phyloP scores from a whole-genome alignment of 495 filamentous ascomycete genomes.

The Jackrogersella minutella region DNA sequence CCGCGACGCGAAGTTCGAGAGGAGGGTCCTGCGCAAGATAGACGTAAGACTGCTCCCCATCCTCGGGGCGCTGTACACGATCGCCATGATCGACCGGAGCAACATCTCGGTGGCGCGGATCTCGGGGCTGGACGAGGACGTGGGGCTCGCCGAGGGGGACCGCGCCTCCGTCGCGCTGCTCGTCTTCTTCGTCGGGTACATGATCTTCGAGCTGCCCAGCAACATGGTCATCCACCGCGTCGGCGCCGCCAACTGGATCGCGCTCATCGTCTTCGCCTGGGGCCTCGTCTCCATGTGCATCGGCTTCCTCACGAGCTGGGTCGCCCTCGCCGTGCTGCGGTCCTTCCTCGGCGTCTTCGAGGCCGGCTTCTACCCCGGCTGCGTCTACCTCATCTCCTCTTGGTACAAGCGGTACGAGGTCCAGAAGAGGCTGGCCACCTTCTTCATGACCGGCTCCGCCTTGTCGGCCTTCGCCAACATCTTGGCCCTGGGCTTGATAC shows the following conservation, averaged over 20 bases:
- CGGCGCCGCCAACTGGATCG: slow-evolving; percentile 66
- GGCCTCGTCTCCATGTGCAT: slow-evolving; percentile 64
- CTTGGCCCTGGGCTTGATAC: slow-evolving; percentile 64
- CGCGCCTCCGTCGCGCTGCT: slow-evolving; percentile 57
- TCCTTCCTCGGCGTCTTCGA: slow-evolving; percentile 66
- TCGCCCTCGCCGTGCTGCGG: slow-evolving; percentile 59
- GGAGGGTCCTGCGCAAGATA: slow-evolving; percentile 64
- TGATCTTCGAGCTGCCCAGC: slow-evolving; percentile 60
- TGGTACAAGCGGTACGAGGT: slow-evolving; percentile 70
- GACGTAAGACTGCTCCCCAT: slow-evolving; percentile 70
- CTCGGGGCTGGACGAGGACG: slow-evolving; percentile 57
- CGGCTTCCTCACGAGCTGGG: slow-evolving; percentile 64
- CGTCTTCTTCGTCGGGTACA: slow-evolving; percentile 56
- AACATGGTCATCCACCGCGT: slow-evolving; percentile 74
- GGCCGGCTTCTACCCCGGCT: slow-evolving; percentile 68
- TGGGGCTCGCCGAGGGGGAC: slow-evolving; percentile 25
- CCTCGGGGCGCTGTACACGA: slow-evolving; percentile 47
- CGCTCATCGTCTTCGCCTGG: slow-evolving; percentile 64
- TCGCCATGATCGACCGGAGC: slow-evolving; percentile 44
- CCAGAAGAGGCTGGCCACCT: slow-evolving; percentile 64
- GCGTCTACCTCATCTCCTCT: slow-evolving; percentile 66
- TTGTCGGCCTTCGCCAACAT: slow-evolving; percentile 68
- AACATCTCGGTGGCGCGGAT: slow-evolving; percentile 53
- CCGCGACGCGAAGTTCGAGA: slow-evolving; percentile 33
- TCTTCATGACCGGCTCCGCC: slow-evolving; percentile 67